These are phyloP conservation scores for Hypoxylon intermedium DNA, from an alignment of 495 filamentous ascomycete species.

Conservation along the genomic window DNA sequence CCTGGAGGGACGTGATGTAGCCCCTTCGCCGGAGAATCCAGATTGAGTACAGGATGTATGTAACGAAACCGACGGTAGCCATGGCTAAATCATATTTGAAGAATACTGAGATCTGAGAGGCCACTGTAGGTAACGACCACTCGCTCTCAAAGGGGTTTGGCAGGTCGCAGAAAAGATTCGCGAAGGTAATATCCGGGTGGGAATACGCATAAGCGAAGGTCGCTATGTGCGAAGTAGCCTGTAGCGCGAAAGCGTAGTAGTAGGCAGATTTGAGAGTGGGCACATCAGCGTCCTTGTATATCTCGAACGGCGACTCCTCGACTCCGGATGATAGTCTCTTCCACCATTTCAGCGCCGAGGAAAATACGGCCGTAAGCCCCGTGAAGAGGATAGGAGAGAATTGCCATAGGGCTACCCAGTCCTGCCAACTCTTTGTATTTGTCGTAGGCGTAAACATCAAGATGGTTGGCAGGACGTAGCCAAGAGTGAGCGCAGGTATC, in stretches of 20 bases:
- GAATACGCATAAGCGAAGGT: not conserved
- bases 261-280: no score
- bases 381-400: constrained; percentile 34
- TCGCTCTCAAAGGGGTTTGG: not conserved
- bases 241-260: no score
- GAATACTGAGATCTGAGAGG: not conserved
- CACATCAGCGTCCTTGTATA: constrained; percentile 24
- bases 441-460: constrained; percentile 32
- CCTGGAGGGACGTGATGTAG: not conserved
- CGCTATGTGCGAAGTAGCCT: no score
- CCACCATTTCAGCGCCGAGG: not conserved
- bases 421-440: constrained; percentile 22
- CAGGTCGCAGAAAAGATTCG: not conserved
- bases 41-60: not conserved
- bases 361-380: constrained; percentile 10
- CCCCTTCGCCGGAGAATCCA: not conserved
- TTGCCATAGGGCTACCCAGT: constrained; percentile 37
- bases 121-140: not conserved
- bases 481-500: constrained; percentile 33
- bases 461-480: constrained; percentile 38
- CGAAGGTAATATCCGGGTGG: not conserved
- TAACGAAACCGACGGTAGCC: not conserved
- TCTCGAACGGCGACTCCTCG: constrained; percentile 40
- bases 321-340: not conserved
- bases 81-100: not conserved